Evolutionary conservation across 371 early-diverging fungal genomes (phyloP).

Genomic region (Batrachochytrium dendrobatidis): DNA sequence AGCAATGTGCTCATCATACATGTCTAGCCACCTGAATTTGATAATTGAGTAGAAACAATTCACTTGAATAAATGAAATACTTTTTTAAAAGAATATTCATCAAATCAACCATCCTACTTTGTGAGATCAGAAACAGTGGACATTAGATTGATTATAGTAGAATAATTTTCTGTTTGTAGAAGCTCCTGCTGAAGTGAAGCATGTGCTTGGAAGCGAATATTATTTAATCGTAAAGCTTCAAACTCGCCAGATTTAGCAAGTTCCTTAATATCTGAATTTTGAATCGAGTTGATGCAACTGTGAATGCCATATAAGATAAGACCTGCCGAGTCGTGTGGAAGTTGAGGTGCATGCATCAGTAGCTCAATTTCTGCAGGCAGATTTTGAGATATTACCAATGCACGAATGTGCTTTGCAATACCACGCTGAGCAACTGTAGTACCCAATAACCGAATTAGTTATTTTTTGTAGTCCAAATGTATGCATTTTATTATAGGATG

Average conservation of each 20-base stretch:
- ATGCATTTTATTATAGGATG: not conserved
- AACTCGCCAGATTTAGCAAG: slow-evolving; percentile 10
- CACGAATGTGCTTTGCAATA: not conserved
- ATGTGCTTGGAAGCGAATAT: slow-evolving; percentile 18
- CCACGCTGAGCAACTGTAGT: not conserved
- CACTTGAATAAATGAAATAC: too few species aligned
- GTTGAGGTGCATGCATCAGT: not conserved
- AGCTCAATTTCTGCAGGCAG: not conserved
- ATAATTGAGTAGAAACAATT: too few species aligned
- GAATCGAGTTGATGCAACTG: slow-evolving; percentile 4
- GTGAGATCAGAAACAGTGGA: too few species aligned
- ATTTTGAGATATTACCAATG: not conserved
- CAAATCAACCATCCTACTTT: too few species aligned
- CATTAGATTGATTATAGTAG: too few species aligned
- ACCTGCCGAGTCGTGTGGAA: not conserved
- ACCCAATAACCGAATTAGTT: too few species aligned
- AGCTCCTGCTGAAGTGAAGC: too few species aligned
- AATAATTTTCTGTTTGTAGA: too few species aligned
- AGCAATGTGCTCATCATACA: slow-evolving; percentile 9
- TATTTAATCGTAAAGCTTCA: slow-evolving; percentile 15
- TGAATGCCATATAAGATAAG: not conserved
- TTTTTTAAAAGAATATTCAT: too few species aligned
- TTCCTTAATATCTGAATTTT: slow-evolving; percentile 8
- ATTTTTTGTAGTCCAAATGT: not conserved
- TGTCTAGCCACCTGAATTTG: slow-evolving; percentile 24